Evolutionary conservation across 2,329 filamentous ascomycete genomes (phyloP).

Genomic region (Rugonectria rugulosa): DNA sequence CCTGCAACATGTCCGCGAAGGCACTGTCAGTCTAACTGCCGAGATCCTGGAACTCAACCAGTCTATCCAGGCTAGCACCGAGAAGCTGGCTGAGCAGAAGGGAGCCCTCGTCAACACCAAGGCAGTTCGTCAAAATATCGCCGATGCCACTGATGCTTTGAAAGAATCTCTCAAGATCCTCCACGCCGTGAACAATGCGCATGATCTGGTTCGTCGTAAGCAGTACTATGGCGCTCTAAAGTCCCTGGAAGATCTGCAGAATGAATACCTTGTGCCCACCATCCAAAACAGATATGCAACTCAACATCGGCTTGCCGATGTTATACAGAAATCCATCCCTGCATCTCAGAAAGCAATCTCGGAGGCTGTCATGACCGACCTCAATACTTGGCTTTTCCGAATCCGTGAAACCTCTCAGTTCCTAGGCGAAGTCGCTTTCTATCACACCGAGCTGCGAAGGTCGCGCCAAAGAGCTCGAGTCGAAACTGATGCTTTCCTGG

Average conservation of each 20-base stretch:
- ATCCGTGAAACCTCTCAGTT: conserved; percentile 97
- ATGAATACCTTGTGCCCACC: conserved; percentile 82
- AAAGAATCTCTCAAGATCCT: conserved; percentile 92
- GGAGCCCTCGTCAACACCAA: conserved; percentile 92
- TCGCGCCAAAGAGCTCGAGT: conserved; percentile 83
- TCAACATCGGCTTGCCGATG: conserved; percentile 91
- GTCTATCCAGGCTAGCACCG: conserved; percentile 93
- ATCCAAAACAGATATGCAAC: conserved; percentile 86
- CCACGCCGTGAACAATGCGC: conserved; percentile 90
- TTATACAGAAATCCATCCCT: conserved; percentile 96
- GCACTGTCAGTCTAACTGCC: conserved; percentile 84
- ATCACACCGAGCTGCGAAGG: conserved; percentile 89
- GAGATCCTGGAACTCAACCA: conserved; percentile 94
- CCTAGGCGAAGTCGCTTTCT: conserved; percentile 94
- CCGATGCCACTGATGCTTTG: conserved; percentile 87
- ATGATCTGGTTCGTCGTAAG: conserved; percentile 89
- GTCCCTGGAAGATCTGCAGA: conserved; percentile 93
- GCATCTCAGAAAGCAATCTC: conserved; percentile 92
- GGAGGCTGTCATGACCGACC: conserved; percentile 94
- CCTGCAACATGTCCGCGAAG: conserved; percentile 89
- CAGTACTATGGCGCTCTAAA: conserved; percentile 95
- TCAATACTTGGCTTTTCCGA: conserved; percentile 95
- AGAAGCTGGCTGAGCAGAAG: conserved; percentile 93
- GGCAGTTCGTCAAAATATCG: conserved; percentile 92
- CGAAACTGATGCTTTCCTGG: conserved; percentile 76